These are phyloP conservation scores for Cladosporium sp. DNA, from an alignment of 2,329 filamentous ascomycete species.

Conservation along the genomic window DNA sequence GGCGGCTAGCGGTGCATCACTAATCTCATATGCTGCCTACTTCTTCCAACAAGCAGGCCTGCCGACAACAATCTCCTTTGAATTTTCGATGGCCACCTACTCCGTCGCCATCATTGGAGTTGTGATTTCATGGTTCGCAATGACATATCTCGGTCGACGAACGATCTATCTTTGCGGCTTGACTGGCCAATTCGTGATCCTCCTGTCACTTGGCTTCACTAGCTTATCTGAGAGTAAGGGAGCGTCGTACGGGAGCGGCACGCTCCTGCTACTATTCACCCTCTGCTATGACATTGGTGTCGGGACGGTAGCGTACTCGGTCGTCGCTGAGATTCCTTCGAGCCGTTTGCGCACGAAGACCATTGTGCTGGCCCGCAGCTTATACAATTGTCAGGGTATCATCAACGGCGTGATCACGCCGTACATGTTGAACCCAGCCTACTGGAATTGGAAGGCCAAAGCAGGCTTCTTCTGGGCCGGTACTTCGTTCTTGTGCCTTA, in stretches of 20 bases:
- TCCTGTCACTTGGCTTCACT: slow-evolving; percentile 24
- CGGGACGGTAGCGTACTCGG: slow-evolving; percentile 65
- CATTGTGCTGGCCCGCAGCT: slow-evolving; percentile 23
- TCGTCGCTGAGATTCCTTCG: slow-evolving; percentile 27
- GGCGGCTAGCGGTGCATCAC: slow-evolving; percentile 29
- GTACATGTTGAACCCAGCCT: slow-evolving; percentile 27
- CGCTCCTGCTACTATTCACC: slow-evolving; percentile 59
- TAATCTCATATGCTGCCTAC: slow-evolving; percentile 32
- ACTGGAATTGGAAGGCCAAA: slow-evolving; percentile 28
- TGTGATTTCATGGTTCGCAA: slow-evolving; percentile 31
- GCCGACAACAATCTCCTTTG: slow-evolving; percentile 20
- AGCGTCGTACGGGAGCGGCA: slow-evolving; percentile 21
- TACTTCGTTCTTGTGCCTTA: slow-evolving; percentile 27
- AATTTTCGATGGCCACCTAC: slow-evolving; percentile 16
- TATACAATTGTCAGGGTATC: slow-evolving; percentile 23
- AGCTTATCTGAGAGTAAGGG: slow-evolving; percentile 15
- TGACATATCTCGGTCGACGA: slow-evolving; percentile 32
- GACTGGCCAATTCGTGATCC: slow-evolving; percentile 15
- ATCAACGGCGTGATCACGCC: slow-evolving; percentile 19
- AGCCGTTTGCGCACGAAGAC: slow-evolving; percentile 26
- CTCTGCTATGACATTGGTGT: slow-evolving; percentile 81
- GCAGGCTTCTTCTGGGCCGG: slow-evolving; percentile 31
- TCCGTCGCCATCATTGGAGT: slow-evolving; percentile 30
- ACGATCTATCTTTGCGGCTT: slow-evolving; percentile 32
- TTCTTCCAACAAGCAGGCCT: slow-evolving; percentile 36